Conservation (phyloP, 176 grass and related monocot species). For the Poa annua region DNA sequence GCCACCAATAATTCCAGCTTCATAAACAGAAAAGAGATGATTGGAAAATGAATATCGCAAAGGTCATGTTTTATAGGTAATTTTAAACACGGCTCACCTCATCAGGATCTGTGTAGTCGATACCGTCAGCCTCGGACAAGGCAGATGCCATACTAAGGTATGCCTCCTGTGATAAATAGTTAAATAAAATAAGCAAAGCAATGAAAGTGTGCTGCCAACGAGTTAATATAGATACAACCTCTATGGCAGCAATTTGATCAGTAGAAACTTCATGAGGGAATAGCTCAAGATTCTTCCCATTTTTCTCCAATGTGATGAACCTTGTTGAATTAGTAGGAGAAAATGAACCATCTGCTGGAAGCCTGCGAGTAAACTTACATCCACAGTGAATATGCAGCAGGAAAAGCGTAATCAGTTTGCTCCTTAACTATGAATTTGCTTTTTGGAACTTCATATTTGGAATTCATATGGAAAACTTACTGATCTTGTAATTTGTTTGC, state of each 20-base stretch:
- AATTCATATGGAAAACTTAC: constrained; percentile 56
- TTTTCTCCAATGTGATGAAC: constrained; percentile 87
- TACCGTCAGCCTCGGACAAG: constrained; percentile 92
- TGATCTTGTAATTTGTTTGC: constrained; percentile 66
- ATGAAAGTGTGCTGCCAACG: constrained; percentile 9
- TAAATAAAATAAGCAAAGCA: constrained; percentile 4
- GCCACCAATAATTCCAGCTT: constrained; percentile 94
- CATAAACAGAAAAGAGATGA: constrained; percentile 43
- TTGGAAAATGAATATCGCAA: constrained; percentile 30
- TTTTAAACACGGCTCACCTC: constrained; percentile 58
- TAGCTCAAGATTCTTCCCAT: constrained; percentile 79
- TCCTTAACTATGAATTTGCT: background rate
- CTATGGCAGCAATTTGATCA: constrained; percentile 85
- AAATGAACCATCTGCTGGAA: constrained; percentile 58
- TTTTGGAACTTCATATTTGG: constrained; percentile 1
- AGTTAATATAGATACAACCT: constrained; percentile 58
- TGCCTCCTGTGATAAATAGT: constrained; percentile 61
- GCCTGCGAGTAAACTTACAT: constrained; percentile 40
- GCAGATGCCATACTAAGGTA: constrained; percentile 93
- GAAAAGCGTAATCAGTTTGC: constrained; percentile 5
- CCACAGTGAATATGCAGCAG: constrained; percentile 31
- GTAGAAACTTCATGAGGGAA: constrained; percentile 73
- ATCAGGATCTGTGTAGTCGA: constrained; percentile 95
- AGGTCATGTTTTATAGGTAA: background rate
- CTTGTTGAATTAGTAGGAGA: constrained; percentile 50